phyloP scores from a whole-genome alignment of 2,329 filamentous ascomycete genomes.

The Nectriaceae sp. region DNA sequence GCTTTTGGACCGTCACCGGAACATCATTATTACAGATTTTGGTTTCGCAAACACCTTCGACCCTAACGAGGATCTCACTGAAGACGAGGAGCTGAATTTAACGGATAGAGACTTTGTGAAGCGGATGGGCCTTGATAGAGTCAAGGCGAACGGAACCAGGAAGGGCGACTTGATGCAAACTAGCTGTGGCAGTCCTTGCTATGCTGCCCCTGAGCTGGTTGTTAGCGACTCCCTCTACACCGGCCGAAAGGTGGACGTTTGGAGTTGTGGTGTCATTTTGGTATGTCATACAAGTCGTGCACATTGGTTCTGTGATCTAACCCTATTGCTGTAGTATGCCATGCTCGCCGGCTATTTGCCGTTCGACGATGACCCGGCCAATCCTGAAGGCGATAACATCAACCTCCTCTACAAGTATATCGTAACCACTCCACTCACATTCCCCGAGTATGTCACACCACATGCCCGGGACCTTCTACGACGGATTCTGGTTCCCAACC shows the following conservation, averaged over 20 bases:
- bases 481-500: constrained; percentile 92
- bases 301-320: background rate
- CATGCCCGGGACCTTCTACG: constrained; percentile 91
- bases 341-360: constrained; percentile 98
- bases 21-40: constrained; percentile 99
- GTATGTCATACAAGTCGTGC: constrained; percentile 55
- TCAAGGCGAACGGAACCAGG: constrained; percentile 72
- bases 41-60: constrained; percentile 99
- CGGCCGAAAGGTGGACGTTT: constrained; percentile 96
- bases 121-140: constrained; percentile 78
- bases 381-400: constrained; percentile 98
- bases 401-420: constrained; percentile 99
- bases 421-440: constrained; percentile 92
- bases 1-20: constrained; percentile 90
- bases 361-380: constrained; percentile 97
- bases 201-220: constrained; percentile 93
- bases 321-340: constrained; percentile 70
- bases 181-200: constrained; percentile 96
- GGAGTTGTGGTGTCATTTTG: constrained; percentile 98
- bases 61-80: constrained; percentile 79
- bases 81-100: constrained; percentile 87
- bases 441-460: constrained; percentile 97
- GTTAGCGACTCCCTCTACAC: constrained; percentile 98
- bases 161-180: constrained; percentile 98
- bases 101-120: constrained; percentile 88